Evolutionary conservation across 768 basidiomycete species (phyloP).

Genomic region (Termitomyces eurrhizus): DNA sequence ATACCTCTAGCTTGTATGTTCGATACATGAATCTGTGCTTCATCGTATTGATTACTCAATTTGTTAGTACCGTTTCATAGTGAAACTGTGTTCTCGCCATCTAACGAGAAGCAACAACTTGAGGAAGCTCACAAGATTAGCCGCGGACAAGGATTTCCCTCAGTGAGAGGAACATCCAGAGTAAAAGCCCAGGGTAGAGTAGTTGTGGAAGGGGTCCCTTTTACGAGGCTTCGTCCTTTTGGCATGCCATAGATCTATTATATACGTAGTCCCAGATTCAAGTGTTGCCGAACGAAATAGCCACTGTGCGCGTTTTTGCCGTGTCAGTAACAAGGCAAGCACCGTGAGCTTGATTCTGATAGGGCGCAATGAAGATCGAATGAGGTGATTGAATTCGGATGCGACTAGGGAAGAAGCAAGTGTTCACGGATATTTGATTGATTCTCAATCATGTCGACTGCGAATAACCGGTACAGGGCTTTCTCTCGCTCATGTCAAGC

Average conservation of each 20-base stretch:
- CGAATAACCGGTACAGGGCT: not conserved
- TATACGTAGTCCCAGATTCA: not conserved
- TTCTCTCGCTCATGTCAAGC: not conserved
- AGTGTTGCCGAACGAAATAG: not conserved
- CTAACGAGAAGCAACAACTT: not conserved
- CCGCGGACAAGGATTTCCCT: not conserved
- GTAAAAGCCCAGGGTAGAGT: not conserved
- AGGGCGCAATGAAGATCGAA: no score
- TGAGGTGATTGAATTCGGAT: no score
- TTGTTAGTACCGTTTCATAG: not conserved
- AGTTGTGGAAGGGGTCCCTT: not conserved
- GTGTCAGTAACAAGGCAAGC: no score
- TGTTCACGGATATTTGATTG: not conserved
- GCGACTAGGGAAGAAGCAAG: no score
- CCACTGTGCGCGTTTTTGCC: no score
- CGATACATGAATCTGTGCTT: not conserved
- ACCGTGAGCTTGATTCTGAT: no score
- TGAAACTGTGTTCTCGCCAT: not conserved
- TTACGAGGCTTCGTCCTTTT: not conserved
- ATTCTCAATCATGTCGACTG: not conserved
- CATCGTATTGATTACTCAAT: not conserved
- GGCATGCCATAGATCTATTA: not conserved
- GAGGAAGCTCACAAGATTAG: not conserved
- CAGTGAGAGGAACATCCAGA: not conserved
- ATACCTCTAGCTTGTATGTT: not conserved